phyloP scores from a whole-genome alignment of 140 eudicot genomes.

The Bidens hawaiensis region DNA sequence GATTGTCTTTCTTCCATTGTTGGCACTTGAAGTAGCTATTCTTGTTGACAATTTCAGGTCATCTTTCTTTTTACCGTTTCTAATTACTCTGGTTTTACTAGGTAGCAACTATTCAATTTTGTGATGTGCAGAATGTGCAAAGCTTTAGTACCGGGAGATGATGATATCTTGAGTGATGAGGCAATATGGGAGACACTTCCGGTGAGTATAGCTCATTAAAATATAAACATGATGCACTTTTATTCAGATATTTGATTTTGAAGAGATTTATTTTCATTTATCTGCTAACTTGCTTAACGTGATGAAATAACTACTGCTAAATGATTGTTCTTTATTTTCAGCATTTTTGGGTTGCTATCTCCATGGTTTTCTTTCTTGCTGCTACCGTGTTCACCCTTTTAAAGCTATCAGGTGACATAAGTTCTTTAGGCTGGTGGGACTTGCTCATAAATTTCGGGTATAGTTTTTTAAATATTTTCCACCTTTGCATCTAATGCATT shows the following conservation, averaged over 20 bases:
- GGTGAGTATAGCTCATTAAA: slow-evolving; percentile 33
- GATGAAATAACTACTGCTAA: too few species aligned
- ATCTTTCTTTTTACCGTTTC: not conserved
- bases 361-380: slow-evolving; percentile 8
- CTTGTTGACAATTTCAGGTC: slow-evolving; percentile 86
- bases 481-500: not conserved
- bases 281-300: not conserved
- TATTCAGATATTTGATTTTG: not conserved
- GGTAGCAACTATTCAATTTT: not conserved
- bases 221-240: too few species aligned
- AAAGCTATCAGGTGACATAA: slow-evolving; percentile 57
- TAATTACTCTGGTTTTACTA: not conserved
- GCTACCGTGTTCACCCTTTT: slow-evolving; percentile 1
- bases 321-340: not conserved
- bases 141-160: slow-evolving; percentile 79
- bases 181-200: slow-evolving; percentile 90
- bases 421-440: slow-evolving; percentile 83
- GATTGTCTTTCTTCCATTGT: slow-evolving; percentile 72
- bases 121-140: slow-evolving; percentile 13
- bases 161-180: slow-evolving; percentile 68
- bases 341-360: slow-evolving; percentile 7
- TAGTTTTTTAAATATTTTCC: not conserved
- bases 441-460: slow-evolving; percentile 78
- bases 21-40: slow-evolving; percentile 61
- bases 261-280: not conserved